Conservation (phyloP, 2,329 filamentous ascomycete species). For the Fusarium begoniae region DNA sequence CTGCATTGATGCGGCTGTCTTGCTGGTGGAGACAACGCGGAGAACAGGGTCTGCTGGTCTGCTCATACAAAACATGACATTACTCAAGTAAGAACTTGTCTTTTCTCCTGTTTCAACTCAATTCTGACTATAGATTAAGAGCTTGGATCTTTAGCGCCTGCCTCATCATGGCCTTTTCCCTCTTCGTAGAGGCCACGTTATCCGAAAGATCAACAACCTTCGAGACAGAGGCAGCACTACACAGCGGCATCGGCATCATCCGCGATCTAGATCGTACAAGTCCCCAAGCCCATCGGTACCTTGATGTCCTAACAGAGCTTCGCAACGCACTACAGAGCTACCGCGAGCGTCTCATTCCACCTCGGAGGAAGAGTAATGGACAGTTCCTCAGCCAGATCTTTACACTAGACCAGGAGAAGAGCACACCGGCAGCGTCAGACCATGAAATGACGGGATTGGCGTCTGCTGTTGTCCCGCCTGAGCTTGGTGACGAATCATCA, state of each 20-base stretch:
- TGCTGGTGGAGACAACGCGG: not conserved
- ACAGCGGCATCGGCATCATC: not conserved
- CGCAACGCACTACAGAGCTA: not conserved
- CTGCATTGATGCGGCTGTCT: not conserved
- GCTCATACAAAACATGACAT: not conserved
- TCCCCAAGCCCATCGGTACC: not conserved
- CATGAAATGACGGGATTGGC: not conserved
- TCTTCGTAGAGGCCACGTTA: not conserved
- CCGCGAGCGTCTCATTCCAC: not conserved
- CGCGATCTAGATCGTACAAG: not conserved
- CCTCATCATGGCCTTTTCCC: not conserved
- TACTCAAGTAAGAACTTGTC: not conserved
- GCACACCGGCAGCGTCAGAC: rapidly evolving
- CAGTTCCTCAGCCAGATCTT: not conserved
- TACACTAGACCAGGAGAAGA: not conserved
- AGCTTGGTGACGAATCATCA: not conserved
- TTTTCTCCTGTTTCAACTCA: too few species aligned
- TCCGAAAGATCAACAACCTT: not conserved
- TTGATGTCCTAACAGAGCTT: not conserved
- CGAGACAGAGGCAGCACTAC: not conserved
- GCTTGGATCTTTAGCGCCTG: slow-evolving; percentile 5
- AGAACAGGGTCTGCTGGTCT: not conserved
- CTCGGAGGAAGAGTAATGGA: not conserved
- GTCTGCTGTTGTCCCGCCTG: not conserved
- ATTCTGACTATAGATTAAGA: rapidly evolving